Base-by-base conservation (phyloP, 805 yeast genomes). In the Saccharomycopsis sp. region DNA sequence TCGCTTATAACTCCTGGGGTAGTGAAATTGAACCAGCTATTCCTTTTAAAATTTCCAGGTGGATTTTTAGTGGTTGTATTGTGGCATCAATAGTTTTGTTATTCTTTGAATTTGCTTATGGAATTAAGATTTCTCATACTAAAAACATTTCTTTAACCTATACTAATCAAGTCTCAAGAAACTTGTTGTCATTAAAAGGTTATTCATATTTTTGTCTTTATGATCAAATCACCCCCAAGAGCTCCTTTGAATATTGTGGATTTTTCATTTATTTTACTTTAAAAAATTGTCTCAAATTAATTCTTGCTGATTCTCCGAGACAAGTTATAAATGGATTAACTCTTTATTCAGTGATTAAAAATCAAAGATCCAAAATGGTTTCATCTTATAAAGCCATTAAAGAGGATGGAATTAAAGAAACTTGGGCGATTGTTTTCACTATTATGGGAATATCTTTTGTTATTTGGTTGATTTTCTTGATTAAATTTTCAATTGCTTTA, bases 221-320 rank as follows among this genome's bases (percentile, higher is more conserved):
- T 55, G 73, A 79, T 50, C 70, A 70, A 47, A 78, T 86, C 34
- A 74, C 83, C 30, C 83, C 78, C n/a, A 63, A 73, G 30, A 67
- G 67, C 17, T 69, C 70, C 30, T 72, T 72, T 49, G 92, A 84
- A 49, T 76, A 79, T 69, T 57, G 77, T 37, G 72, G 85, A 8
- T 73, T 85, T 46, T 71, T 70, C 48, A 68, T 77, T 2, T 83
- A 74, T 57, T 72, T 72, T 47, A 76, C 82, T 36, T 61, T 80
- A 39, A 78, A 80, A 50, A 72, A 73, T 39, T 79, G 74, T 49
- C 51, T 81, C 13, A 62, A 73, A 34, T 68, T 85, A 49, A 51
- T 85, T 8, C 61, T 83, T 34, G 87, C 94, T 0, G 95, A 86
- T 50, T 69, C 87, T 14, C 96, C 96, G 19, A 74, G 96, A 59